Evolutionary conservation across 345 rosid species (phyloP).

Genomic region (Boechera retrofracta): DNA sequence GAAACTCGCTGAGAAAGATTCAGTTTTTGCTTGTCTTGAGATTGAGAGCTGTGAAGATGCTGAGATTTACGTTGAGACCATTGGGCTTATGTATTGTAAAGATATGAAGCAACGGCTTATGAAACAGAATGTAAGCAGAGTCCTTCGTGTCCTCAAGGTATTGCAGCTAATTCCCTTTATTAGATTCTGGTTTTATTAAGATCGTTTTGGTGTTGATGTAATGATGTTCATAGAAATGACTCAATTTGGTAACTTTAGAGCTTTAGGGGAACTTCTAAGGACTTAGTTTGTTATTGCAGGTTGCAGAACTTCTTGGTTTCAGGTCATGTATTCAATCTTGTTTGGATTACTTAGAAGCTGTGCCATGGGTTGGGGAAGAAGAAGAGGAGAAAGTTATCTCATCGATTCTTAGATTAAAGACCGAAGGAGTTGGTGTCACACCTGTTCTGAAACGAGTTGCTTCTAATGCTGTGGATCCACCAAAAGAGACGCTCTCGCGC

Average conservation of each 20-base stretch:
- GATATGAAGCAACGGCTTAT: conserved; percentile 93
- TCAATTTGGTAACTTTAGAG: conserved; percentile 17
- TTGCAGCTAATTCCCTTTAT: conserved; percentile 5
- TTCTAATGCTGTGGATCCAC: conserved; percentile 58
- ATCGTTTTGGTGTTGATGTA: background rate
- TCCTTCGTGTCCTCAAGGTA: conserved; percentile 93
- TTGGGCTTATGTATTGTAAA: conserved; percentile 95
- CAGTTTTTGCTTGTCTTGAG: conserved; percentile 69
- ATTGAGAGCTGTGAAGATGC: conserved; percentile 87
- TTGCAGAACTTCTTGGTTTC: conserved; percentile 79
- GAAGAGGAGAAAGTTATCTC: conserved; percentile 94
- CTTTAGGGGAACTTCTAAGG: background rate
- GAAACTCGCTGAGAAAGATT: conserved; percentile 65
- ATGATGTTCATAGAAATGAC: background rate
- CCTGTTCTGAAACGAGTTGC: conserved; percentile 85
- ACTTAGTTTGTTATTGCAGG: conserved; percentile 49
- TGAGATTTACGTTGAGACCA: conserved; percentile 91
- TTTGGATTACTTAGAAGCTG: conserved; percentile 96
- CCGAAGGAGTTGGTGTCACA: conserved; percentile 64
- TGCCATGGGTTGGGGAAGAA: conserved; percentile 98
- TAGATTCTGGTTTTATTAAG: background rate
- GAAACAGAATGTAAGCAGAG: conserved; percentile 87
- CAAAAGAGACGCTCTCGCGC: conserved; percentile 76
- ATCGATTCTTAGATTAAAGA: conserved; percentile 67
- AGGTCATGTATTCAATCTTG: conserved; percentile 73